Base-by-base conservation (phyloP, 192 early-diverging fungal genomes). In the Coemansia nantahalensis region DNA sequence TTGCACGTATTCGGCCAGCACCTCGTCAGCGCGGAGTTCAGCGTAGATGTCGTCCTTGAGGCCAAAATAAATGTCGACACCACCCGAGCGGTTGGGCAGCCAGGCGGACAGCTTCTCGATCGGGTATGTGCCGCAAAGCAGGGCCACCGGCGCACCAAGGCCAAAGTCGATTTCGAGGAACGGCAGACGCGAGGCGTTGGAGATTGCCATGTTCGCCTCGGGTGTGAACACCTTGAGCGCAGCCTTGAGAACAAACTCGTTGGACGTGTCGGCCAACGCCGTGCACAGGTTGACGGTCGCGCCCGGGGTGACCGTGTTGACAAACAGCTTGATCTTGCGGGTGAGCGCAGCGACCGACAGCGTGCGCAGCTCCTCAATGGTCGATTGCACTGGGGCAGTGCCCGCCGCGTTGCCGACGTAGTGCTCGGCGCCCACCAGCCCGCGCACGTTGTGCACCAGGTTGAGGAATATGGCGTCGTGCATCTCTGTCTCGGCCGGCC, bases 131-230 rank as follows among this genome's bases (percentile, higher is more conserved):
- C 48, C 56, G 12, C 32, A 59, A n/a, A 49, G 39, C 16, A 59
- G 34, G 5, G 46, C 33, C 3, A 18, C 18, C n/a, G 36, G 30
- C 15, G 30, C 51, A 4, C 62, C 62, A 11, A 51, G 19, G 0
- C 62, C 54, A 51, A 57, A 52, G 15, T 52, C 54, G 21, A 51
- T 37, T 11, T 31, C 37, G 28, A 40, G 51, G 21, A 52, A 65
- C 8, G 54, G 48, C 22, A 65, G 17, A 6, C 54, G 54, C 15
- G 54, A 65, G n/a, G 39, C 55, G 26, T 65, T 65, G 8, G 62
- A 65, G 15, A 65, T 46, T 14, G 41, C 16, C 21, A 56, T 31
- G 15, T 17, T 7, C 19, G 48, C 44, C 18, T 43, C 62, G 12
- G 34, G 36, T 15, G 22, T 10, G 8, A 15, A 34, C 11, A 32